Evolutionary conservation across 1,139 yeast species (phyloP).

Genomic region (Yamadazyma aaseri): DNA sequence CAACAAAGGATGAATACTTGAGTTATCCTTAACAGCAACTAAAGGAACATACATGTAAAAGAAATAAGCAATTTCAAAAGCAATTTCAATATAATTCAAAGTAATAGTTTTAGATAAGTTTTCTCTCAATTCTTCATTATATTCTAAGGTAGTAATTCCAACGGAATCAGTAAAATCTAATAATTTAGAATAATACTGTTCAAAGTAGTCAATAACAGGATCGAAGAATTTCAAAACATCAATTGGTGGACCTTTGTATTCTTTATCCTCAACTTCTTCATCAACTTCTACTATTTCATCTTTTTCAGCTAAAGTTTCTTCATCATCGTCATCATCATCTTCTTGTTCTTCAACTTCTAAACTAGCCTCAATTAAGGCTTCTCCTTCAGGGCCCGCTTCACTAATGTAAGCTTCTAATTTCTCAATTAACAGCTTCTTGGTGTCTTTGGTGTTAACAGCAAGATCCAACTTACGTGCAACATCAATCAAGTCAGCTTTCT

Average conservation of each 20-base stretch:
- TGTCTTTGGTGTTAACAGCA: constrained; percentile 36
- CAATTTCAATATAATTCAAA: constrained; percentile 42
- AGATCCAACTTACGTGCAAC: constrained; percentile 37
- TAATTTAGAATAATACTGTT: constrained; percentile 26
- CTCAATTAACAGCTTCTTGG: constrained; percentile 42
- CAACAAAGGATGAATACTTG: constrained; percentile 38
- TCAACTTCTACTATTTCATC: constrained; percentile 23
- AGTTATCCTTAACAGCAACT: constrained; percentile 39
- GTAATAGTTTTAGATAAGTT: constrained; percentile 48
- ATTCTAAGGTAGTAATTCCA: constrained; percentile 41
- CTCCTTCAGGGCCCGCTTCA: constrained; percentile 38
- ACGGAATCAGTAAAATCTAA: constrained; percentile 38
- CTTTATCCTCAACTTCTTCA: constrained; percentile 24
- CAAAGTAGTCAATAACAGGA: constrained; percentile 36
- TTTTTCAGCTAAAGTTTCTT: constrained; percentile 24
- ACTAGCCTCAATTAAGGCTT: constrained; percentile 24
- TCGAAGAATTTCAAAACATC: constrained; percentile 38
- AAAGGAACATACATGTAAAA: constrained; percentile 35
- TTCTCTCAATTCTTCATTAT: constrained; percentile 49
- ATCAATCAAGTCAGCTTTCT: constrained; percentile 39
- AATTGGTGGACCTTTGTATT: constrained; percentile 41
- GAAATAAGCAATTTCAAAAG: constrained; percentile 38
- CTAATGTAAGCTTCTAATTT: constrained; percentile 39
- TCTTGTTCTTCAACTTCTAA: constrained; percentile 17
- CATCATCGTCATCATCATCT: constrained; percentile 23